Base-by-base conservation (phyloP, 2,329 filamentous ascomycete species). In the Elsinoe arachidis region DNA sequence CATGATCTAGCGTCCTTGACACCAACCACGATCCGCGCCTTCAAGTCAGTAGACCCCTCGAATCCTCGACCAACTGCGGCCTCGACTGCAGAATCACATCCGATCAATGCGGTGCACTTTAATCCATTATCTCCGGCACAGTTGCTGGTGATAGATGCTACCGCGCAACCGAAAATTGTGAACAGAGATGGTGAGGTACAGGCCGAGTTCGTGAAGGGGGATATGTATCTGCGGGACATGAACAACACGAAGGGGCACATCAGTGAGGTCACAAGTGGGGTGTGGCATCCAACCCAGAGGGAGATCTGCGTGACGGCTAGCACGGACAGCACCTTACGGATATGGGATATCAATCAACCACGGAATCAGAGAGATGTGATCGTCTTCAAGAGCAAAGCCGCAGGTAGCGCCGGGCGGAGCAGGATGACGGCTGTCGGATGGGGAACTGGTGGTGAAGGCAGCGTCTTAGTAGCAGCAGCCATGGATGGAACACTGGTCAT, bases 201-300 rank as follows among this genome's bases (percentile, higher is more conserved):
- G 51, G 86, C 86, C 1, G 90, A 96, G 67, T 97, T 96, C 63
- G 86, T 90, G 64, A 99, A 99, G 73, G 93, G 93, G 46, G 93
- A 99, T 69, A 97, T 97, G 91, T 99, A 99, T 67, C 75, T 99
- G 63, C 82, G 92, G 56, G 93, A 99, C 70, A 95, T 97, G 87
- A 83, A 96, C 72, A 91, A 97, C 69, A 99, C 93, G 3, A 97
- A 96, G 70, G 93, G 93, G 1, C 93, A 99, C 72, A 85, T 96
- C 55, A 91, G 91, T 3, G 93, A 96, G 72, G 82, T 96, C 39
- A 90, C 90, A 2, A 87, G 86, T 19, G 92, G 89, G 19, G 87
- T 86, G 38, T 99, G 93, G 93, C 89, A 92, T 71, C 93, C 93
- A 0, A 85, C 84, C 2, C 85, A 96, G 69, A 85, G 80, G 66